Evolutionary conservation across 352 stramenopile species (phyloP), one percentile per base, ranked within the genome.

Genomic region (Phytophthora pisi): DNA sequence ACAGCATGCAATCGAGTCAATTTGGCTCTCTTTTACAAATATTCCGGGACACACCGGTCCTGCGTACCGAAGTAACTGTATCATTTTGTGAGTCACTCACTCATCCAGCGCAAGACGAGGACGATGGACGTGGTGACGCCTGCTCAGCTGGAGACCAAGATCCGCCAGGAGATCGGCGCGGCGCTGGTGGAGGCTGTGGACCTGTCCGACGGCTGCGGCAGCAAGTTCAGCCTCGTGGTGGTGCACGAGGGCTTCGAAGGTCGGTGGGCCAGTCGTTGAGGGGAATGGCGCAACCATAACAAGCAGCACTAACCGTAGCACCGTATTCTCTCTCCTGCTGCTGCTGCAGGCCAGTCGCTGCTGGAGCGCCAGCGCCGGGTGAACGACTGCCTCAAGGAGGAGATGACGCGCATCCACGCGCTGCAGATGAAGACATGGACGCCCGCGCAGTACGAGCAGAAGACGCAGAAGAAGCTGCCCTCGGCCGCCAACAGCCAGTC

Each of bases 351-450:
- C 15, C 81, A 92, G 57, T 86, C 75, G 61, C 76, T 95, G 61
- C 63, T 95, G 54, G 82, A 95, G 47, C 87, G 87, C 47, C 87
- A 95, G 55, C 84, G 85, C 42, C 72, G 77, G 24, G 85, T 95
- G 64, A 92, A 95, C 67, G 81, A 92, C 50, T 90, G 79, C 30
- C 75, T 95, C 8, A 90, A 89, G 59, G 87, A 93, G 61, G 84
- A 95, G 62, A 92, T 95, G 83, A 90, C 79, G 57, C 78, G 75
- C 57, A 95, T 95, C 60, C 87, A 95, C 69, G 87, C 87, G 70
- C 76, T 95, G 61, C 83, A 92, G 62, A 92, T 95, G 84, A 93
- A 93, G 76, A 95, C 84, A 31, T 95, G 86, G 86, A 95, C 86
- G 61, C 80, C 81, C 15, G 72, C 70, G 61, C 86, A 95, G 76